A percentile compares a stretch with the other conserved stretches of the same genome.
Evolutionary conservation across 352 stramenopile genomes (phyloP).

Genomic region (Thalassiosira livingstoniorum): DNA sequence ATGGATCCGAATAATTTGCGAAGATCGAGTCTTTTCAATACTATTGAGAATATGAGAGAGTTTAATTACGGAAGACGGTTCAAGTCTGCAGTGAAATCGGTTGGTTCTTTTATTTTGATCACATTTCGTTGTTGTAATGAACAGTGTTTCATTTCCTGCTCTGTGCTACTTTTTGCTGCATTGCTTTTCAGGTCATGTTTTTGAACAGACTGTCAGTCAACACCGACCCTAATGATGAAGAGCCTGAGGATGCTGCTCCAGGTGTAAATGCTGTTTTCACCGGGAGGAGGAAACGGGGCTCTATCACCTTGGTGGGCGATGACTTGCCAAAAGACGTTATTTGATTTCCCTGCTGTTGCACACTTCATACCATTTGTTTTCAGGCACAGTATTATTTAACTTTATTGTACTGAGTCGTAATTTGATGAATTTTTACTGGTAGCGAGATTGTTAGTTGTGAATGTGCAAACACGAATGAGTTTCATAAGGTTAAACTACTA

Average conservation of each 20-base stretch:
- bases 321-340: too few relatives aligned
- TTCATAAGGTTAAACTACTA: too few relatives aligned
- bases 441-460: too few relatives aligned
- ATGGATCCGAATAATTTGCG: slow-evolving; percentile 38
- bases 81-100: slow-evolving; percentile 6
- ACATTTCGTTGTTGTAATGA: neutral
- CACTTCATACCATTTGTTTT: too few relatives aligned
- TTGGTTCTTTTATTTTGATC: neutral
- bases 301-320: too few relatives aligned
- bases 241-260: slow-evolving; percentile 9
- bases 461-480: too few relatives aligned
- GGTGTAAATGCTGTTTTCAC: slow-evolving; percentile 20
- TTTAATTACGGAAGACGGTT: slow-evolving; percentile 7
- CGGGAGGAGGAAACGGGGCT: slow-evolving; percentile 5
- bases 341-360: too few relatives aligned
- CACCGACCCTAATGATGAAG: neutral
- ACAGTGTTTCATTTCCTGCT: neutral
- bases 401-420: too few relatives aligned
- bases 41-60: neutral
- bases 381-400: too few relatives aligned
- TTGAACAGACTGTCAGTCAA: neutral
- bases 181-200: neutral
- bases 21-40: slow-evolving; percentile 43
- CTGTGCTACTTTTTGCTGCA: neutral
- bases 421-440: too few relatives aligned